Evolutionary conservation across 495 filamentous ascomycete genomes (phyloP), one percentile per base, ranked within the genome.

Genomic region (Neurospora intermedia): DNA sequence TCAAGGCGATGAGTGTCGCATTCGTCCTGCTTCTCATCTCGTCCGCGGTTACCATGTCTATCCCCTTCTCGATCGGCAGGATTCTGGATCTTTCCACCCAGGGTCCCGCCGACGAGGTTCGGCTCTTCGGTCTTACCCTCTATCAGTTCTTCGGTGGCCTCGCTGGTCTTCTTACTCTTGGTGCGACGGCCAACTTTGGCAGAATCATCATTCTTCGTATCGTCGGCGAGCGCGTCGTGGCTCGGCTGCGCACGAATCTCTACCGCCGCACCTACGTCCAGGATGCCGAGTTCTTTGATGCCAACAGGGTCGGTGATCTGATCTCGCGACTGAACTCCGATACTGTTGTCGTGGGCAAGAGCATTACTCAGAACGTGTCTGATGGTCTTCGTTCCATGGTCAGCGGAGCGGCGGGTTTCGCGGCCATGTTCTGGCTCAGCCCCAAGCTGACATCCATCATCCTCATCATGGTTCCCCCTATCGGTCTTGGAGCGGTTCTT

Each of bases 261-360:
- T 99, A 96, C 84, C 88, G 93, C 70, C 88, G 91, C 77, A 98
- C 96, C 0, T 96, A 96, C 74, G 84, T 94, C 27, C 96, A 99
- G 78, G 94, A 99, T 81, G 96, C 96, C 73, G 96, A 99, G 79
- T 99, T 99, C 85, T 99, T 98, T 80, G 96, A 99, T 79, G 96
- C 96, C 45, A 99, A 99, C 83, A 88, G 96, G 23, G 94, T 97
- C 45, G 96, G 96, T 75, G 96, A 99, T 79, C 83, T 99, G 76
- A 97, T 98, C 77, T 98, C 95, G 69, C 89, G 96, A 16, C 89
- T 99, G 27, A 93, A 94, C 77, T 97, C 94, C 10, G 96, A 99
- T 79, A 98, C 96, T 2, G 91, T 98, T 75, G 94, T 99, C 75
- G 95, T 98, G 42, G 96, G 94, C 75, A 99, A 99, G 83, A 96